Evolutionary conservation across 179 eudicot species (phyloP), one percentile per base, ranked within the genome.

Genomic region (Camellia oleifera): DNA sequence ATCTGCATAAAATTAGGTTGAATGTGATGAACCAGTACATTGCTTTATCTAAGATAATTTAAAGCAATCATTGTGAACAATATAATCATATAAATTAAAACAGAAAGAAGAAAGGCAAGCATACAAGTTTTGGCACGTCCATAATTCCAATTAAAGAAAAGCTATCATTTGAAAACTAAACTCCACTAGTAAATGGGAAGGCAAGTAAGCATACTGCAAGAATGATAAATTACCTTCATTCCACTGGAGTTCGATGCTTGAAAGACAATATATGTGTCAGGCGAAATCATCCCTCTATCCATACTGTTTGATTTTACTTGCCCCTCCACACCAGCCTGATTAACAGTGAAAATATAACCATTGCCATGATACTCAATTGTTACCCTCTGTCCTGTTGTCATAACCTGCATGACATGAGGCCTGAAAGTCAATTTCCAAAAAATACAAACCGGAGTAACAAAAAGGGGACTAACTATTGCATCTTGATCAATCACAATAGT

Each of bases 361-460:
- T 86, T 90, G 78, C 99, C 98, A 73, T 88, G 89, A 86, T 89
- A 94, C 87, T 96, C 99, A 79, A 94, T 88, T 72, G 92, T 90
- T 77, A 90, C 92, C 86, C 82, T 89, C 75, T 96, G 99, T 62
- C 99, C 99, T 76, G 87, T 84, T 78, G 98, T 94, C 97, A 94
- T 76, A 78, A 96, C 85, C 99, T 97, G 93, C 88, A 90, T 67
- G 83, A 58, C 77, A 79, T 44, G 45, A 82, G 15, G 48, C 73
- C 56, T 77, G 54, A 18, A 79, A 52, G 42, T 70, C 53, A 82
- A 58, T 17, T 67, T 56, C 64, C 69, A 53, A 70, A 78, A 65
- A 7, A 14, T 54, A 14, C 13, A 67, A 67, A 4, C n/a, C 14
- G 12, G 70, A 40, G 42, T 40, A 9, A 9, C 7, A 45, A 4